A percentile compares a stretch with the other conserved stretches of the same genome.
phyloP scores from a whole-genome alignment of 768 basidiomycete species.

The Boletus sp. region DNA sequence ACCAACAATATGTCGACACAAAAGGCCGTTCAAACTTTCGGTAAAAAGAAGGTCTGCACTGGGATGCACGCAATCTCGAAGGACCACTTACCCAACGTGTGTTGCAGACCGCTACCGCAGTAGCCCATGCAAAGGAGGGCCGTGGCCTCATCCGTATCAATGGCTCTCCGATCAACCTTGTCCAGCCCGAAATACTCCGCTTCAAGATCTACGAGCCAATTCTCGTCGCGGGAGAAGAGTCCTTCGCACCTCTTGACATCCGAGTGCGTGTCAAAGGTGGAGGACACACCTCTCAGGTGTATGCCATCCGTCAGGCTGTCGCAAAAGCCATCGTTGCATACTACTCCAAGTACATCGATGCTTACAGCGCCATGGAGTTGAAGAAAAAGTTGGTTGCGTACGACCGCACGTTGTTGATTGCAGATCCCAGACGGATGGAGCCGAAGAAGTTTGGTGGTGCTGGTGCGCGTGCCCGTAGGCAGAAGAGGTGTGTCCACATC shows the following conservation, averaged over 20 bases:
- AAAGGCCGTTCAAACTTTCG: constrained; percentile 98
- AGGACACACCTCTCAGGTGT: constrained; percentile 98
- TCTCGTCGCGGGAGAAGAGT: constrained; percentile 88
- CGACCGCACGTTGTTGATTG: constrained; percentile 86
- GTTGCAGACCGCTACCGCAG: constrained; percentile 90
- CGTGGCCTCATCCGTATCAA: constrained; percentile 96
- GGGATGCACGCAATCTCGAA: not conserved
- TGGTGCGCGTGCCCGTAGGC: constrained; percentile 97
- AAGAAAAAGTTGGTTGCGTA: constrained; percentile 98
- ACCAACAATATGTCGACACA: constrained; percentile 59
- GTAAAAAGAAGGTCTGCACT: constrained; percentile 93
- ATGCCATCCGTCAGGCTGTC: constrained; percentile 98
- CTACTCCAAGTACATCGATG: constrained; percentile 98
- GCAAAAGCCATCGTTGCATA: constrained; percentile 97
- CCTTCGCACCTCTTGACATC: constrained; percentile 86
- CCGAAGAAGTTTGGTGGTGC: constrained; percentile 99
- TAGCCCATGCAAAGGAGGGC: constrained; percentile 95
- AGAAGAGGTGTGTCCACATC: constrained; percentile 69
- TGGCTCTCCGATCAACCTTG: constrained; percentile 92
- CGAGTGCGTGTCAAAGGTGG: constrained; percentile 98
- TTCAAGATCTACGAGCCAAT: constrained; percentile 98
- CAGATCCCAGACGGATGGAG: constrained; percentile 96
- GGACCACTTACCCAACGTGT: not conserved
- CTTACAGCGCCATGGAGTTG: constrained; percentile 93
- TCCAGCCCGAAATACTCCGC: constrained; percentile 93